phyloP scores from a whole-genome alignment of 2,329 filamentous ascomycete species.

The Fusarium sulawesiense region DNA sequence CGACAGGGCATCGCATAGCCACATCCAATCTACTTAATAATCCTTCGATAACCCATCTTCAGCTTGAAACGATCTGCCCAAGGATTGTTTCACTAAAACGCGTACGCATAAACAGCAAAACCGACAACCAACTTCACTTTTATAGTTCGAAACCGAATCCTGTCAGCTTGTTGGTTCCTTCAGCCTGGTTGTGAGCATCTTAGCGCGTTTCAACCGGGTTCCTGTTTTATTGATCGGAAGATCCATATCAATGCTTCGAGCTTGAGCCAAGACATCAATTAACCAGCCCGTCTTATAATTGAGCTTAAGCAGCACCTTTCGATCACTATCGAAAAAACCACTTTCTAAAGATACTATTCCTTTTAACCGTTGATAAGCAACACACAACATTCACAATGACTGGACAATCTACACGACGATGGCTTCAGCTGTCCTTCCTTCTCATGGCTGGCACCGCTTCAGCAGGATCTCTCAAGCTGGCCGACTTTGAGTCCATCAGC shows the following conservation, averaged over 20 bases:
- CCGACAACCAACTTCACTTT: not conserved
- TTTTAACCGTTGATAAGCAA: not conserved
- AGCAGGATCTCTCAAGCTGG: conserved; percentile 48
- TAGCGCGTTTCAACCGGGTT: conserved; percentile 42
- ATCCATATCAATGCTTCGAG: conserved; percentile 29
- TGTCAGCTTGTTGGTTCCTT: conserved; percentile 26
- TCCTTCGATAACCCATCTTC: not conserved
- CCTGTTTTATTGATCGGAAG: conserved; percentile 37
- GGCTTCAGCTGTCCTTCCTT: conserved; percentile 41
- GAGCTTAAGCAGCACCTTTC: conserved; percentile 6
- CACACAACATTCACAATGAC: conserved; percentile 20
- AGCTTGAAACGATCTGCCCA: conserved; percentile 19
- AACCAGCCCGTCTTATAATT: conserved; percentile 25
- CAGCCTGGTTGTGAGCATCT: conserved; percentile 35
- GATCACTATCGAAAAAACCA: not conserved
- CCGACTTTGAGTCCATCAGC: conserved; percentile 56
- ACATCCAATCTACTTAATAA: conserved; percentile 9
- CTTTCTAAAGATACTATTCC: not conserved
- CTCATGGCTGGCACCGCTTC: conserved; percentile 43
- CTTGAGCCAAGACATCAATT: conserved; percentile 11
- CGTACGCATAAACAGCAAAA: conserved; percentile 22
- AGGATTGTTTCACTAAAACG: conserved; percentile 27
- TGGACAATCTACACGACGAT: conserved; percentile 36
- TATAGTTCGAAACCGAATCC: conserved; percentile 10
- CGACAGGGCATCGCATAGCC: not conserved